phyloP scores from a whole-genome alignment of 306 rosid genomes.

The Canavalia gladiata region DNA sequence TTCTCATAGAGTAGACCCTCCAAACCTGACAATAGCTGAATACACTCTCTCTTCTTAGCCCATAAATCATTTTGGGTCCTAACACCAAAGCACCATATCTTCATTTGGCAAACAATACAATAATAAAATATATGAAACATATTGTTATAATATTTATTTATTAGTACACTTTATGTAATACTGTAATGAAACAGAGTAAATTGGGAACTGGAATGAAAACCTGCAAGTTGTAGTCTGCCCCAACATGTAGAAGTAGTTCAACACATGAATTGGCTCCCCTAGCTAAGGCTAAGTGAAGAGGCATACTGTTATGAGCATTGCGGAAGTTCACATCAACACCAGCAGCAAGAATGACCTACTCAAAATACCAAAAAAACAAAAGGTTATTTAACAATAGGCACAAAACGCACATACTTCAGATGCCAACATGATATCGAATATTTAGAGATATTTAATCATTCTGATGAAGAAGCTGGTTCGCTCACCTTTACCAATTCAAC shows the following conservation, averaged over 20 bases:
- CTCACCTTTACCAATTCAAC: slow-evolving; percentile 76
- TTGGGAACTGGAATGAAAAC: slow-evolving; percentile 50
- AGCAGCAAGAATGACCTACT: slow-evolving; percentile 74
- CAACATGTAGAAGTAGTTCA: slow-evolving; percentile 74
- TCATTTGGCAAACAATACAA: neutral
- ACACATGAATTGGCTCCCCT: slow-evolving; percentile 81
- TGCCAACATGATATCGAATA: slow-evolving; percentile 7
- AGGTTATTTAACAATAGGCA: neutral
- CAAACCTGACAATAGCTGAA: too few species aligned
- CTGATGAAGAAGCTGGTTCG: slow-evolving; percentile 22
- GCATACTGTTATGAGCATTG: slow-evolving; percentile 70
- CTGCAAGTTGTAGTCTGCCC: slow-evolving; percentile 79
- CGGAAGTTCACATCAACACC: slow-evolving; percentile 83
- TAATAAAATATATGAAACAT: neutral
- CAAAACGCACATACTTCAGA: slow-evolving; percentile 3
- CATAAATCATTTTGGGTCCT: too few species aligned
- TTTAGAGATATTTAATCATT: slow-evolving; percentile 9
- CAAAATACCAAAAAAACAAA: slow-evolving; percentile 32
- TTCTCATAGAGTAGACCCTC: too few species aligned
- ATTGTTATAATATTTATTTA: neutral
- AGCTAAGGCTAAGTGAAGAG: slow-evolving; percentile 80
- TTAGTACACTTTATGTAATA: neutral
- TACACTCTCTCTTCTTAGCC: too few species aligned
- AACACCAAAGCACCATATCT: neutral
- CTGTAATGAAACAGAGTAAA: neutral